These are phyloP conservation scores for Heliamphora pulchella DNA, from an alignment of 179 eudicot genomes.

Conservation along the genomic window DNA sequence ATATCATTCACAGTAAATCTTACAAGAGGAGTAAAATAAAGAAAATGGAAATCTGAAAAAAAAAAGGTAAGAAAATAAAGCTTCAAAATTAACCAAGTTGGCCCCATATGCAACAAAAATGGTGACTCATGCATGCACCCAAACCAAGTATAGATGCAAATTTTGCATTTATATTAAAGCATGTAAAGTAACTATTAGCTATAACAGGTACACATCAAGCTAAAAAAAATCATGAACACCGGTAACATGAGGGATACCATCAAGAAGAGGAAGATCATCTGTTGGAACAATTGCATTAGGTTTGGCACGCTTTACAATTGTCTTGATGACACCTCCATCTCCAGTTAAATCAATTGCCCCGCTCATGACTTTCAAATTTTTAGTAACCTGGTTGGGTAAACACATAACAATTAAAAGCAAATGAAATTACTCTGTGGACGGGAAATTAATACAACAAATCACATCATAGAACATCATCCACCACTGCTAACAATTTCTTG, in stretches of 20 bases:
- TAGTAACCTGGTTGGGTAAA: conserved; percentile 26
- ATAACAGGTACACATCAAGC: neutral
- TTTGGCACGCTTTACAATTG: conserved; percentile 59
- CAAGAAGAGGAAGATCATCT: conserved; percentile 73
- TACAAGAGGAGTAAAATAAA: neutral
- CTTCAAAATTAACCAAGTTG: neutral
- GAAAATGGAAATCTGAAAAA: neutral
- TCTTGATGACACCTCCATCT: conserved; percentile 89
- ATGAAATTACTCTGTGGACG: neutral
- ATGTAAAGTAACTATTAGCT: neutral
- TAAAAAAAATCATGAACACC: neutral
- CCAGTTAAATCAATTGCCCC: conserved; percentile 72
- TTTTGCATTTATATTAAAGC: neutral
- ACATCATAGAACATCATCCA: neutral
- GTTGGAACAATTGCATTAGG: conserved; percentile 75
- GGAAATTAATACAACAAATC: neutral
- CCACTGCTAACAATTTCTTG: neutral
- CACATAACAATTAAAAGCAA: neutral
- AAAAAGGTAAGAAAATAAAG: neutral
- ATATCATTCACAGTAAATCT: neutral
- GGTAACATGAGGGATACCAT: conserved; percentile 42
- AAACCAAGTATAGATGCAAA: neutral
- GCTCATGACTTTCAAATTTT: conserved; percentile 40
- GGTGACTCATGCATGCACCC: neutral
- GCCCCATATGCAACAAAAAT: neutral